Base-by-base conservation (phyloP, 2,329 filamentous ascomycete genomes). In the Septoria linicola region DNA sequence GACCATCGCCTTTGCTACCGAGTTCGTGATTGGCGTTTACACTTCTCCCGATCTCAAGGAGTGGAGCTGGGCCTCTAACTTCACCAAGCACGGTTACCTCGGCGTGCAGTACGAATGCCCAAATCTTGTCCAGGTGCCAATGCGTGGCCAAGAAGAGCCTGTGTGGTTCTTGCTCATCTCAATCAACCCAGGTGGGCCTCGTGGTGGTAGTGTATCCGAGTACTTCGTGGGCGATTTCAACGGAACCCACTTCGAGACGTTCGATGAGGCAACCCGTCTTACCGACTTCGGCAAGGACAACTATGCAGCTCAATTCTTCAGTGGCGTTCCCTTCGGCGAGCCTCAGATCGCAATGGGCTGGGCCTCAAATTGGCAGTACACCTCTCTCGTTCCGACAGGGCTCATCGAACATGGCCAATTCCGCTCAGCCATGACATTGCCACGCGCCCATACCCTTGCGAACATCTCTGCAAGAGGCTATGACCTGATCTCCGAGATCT, bases 101-200 rank as follows among this genome's bases (percentile, higher is more conserved):
- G 82, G 77, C 4, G 59, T 76, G 1, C 79, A 83, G 59, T 84
- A 82, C 60, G 83, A 85, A 64, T 85, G 82, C 44, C 82, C 83
- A 0, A 85, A 84, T 57, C 65, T 85, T 31, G 74, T 85, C 1
- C 69, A 73, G 25, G 76, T 85, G 49, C 79, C 78, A 0, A 72
- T 81, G 32, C 60, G 69, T 3, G 71, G 63, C 56, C 71, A 53
- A 3, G 70, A 75, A 37, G 67, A 73, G 16, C 67, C 66, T 16
- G 68, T 67, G 35, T 75, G 68, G 62, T 68, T 80, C 17, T 63
- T 83, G 58, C 59, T 69, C 3, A 72, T 83, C 31, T 79, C 75
- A 10, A 76, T 82, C 60, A 82, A 82, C 58, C 80, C 80, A 0
- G 80, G 80, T 4, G 79, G 77, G 0, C 80, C 80, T 0, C 67